These are phyloP conservation scores for Trametes maxima DNA, from an alignment of 768 basidiomycete species.

Conservation along the genomic window DNA sequence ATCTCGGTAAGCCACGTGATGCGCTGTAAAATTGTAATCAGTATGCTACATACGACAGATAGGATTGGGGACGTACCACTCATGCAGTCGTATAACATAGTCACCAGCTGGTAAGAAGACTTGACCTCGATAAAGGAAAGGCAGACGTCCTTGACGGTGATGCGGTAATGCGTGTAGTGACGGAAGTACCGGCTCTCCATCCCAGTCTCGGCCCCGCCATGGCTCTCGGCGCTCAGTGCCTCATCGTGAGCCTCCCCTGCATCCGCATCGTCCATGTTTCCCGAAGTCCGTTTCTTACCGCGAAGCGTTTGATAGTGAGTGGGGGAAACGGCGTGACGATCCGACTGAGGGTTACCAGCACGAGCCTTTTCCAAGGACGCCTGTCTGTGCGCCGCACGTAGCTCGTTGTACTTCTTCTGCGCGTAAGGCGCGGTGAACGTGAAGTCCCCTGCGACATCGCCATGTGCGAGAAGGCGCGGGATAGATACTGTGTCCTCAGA, in stretches of 20 bases:
- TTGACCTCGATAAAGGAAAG: background rate
- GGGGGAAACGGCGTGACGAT: background rate
- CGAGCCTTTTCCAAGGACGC: background rate
- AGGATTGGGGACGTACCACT: background rate
- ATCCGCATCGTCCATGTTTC: background rate
- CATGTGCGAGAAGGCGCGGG: constrained; percentile 8
- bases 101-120: background rate
- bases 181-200: too few relatives aligned
- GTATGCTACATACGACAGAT: too few relatives aligned
- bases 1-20: background rate
- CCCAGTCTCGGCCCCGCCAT: too few relatives aligned
- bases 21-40: background rate
- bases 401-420: background rate
- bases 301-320: too few relatives aligned
- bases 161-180: constrained; percentile 12
- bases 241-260: background rate
- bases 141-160: constrained; percentile 14
- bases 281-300: background rate
- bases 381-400: background rate
- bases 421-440: background rate
- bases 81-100: background rate
- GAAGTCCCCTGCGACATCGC: background rate
- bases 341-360: too few relatives aligned
- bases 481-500: background rate
- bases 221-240: background rate